Percentiles rank a stretch among this genome's conserved stretches.
Conservation (phyloP, 352 stramenopile species). For the Peronosclerospora sorghi region DNA sequence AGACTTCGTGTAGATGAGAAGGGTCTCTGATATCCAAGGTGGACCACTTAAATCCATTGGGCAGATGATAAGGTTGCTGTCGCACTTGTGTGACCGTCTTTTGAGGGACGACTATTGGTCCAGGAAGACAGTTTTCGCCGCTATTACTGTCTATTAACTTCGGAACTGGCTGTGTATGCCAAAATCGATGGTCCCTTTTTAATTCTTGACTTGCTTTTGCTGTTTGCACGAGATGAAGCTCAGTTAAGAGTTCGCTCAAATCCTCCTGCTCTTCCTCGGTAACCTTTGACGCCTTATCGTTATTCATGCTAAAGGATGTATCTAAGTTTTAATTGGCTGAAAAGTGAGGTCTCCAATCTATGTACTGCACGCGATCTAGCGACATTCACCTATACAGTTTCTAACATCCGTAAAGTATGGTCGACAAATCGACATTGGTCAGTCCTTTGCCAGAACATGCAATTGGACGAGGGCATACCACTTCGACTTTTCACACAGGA, state of each 20-base stretch:
- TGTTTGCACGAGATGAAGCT: constrained; percentile 36
- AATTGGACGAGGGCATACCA: too few relatives aligned
- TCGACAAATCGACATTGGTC: too few relatives aligned
- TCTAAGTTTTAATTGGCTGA: too few relatives aligned
- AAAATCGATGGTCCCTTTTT: constrained; percentile 85
- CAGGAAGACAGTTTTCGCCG: too few relatives aligned
- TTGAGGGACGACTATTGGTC: constrained; percentile 87
- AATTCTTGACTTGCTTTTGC: constrained; percentile 6
- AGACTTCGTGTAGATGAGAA: constrained; percentile 86
- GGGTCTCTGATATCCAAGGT: constrained; percentile 85
- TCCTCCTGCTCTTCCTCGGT: constrained; percentile 60
- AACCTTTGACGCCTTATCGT: constrained; percentile 32
- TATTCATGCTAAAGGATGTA: too few relatives aligned
- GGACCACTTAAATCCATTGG: constrained; percentile 91
- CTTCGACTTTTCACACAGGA: too few relatives aligned
- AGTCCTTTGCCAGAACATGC: too few relatives aligned
- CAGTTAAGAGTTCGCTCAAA: constrained; percentile 54
- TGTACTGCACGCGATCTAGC: too few relatives aligned
- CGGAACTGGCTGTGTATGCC: constrained; percentile 88
- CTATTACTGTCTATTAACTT: constrained; percentile 50
- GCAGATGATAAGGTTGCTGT: constrained; percentile 93
- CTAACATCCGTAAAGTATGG: too few relatives aligned
- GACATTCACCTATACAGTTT: too few relatives aligned
- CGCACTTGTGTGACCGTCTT: constrained; percentile 89
- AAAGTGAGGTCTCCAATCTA: too few relatives aligned